Conservation (phyloP, 106 monocot genomes). For the Amphibolis antarctica region DNA sequence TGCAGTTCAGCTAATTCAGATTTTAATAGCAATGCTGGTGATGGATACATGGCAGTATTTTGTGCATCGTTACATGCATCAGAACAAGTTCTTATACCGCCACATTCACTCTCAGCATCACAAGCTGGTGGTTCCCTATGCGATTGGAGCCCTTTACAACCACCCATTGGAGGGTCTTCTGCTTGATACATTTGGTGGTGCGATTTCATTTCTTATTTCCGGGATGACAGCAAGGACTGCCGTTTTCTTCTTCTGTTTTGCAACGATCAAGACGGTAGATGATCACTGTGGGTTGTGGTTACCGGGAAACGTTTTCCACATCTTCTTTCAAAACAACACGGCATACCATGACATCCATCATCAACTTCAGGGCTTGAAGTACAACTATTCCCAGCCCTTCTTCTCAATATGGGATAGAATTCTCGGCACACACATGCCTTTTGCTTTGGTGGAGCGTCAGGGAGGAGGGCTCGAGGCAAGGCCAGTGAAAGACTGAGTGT, state of each 20-base stretch:
- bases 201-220: slow-evolving; percentile 41
- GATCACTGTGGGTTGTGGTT: slow-evolving; percentile 56
- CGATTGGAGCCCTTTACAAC: slow-evolving; percentile 58
- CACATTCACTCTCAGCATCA: slow-evolving; percentile 50
- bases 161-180: slow-evolving; percentile 60
- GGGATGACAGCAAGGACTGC: slow-evolving; percentile 53
- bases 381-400: slow-evolving; percentile 56
- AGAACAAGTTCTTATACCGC: slow-evolving; percentile 36
- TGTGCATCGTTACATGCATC: slow-evolving; percentile 84
- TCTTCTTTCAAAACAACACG: slow-evolving; percentile 49
- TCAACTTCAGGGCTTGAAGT: slow-evolving; percentile 47
- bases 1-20: slow-evolving; percentile 35
- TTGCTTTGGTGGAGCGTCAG: slow-evolving; percentile 16
- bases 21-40: slow-evolving; percentile 59
- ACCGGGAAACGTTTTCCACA: slow-evolving; percentile 40
- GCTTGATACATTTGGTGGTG: slow-evolving; percentile 45
- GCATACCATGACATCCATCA: slow-evolving; percentile 65
- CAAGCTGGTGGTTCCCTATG: slow-evolving; percentile 43
- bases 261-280: slow-evolving; percentile 44
- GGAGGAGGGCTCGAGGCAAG: slow-evolving; percentile 48
- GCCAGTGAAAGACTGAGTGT: slow-evolving; percentile 29
- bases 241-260: slow-evolving; percentile 50
- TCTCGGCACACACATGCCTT: slow-evolving; percentile 48
- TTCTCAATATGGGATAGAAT: slow-evolving; percentile 46
- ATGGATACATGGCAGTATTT: slow-evolving; percentile 96